Conservation (phyloP, 495 filamentous ascomycete genomes). For the Penicillium ochrochloron region DNA sequence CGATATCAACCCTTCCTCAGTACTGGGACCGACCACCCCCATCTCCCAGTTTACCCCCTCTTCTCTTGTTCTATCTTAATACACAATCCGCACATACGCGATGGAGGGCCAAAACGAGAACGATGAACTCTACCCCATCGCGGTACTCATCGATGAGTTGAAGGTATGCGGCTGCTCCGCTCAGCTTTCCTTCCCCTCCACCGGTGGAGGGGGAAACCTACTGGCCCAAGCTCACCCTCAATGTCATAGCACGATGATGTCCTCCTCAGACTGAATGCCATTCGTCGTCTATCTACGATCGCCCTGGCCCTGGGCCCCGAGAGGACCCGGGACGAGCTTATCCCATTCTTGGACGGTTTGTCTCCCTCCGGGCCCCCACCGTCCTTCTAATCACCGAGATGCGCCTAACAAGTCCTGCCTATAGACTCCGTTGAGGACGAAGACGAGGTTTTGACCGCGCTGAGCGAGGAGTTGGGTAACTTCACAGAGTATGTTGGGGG, state of each 20-base stretch:
- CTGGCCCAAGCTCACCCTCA: slow-evolving; percentile 31
- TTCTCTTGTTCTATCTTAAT: slow-evolving; percentile 25
- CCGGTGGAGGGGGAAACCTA: slow-evolving; percentile 13
- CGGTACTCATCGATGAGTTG: slow-evolving; percentile 98
- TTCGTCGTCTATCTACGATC: slow-evolving; percentile 96
- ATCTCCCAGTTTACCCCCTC: slow-evolving; percentile 28
- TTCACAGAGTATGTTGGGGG: slow-evolving; percentile 99
- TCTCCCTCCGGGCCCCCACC: slow-evolving; percentile 24
- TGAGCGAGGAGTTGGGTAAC: slow-evolving; percentile 92
- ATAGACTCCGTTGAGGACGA: slow-evolving; percentile 98
- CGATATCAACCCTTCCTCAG: slow-evolving; percentile 33
- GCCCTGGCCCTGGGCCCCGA: slow-evolving; percentile 93
- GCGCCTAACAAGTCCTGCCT: slow-evolving; percentile 35
- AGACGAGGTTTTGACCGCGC: slow-evolving; percentile 94
- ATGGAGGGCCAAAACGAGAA: slow-evolving; percentile 79
- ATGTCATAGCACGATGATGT: slow-evolving; percentile 89
- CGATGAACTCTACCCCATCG: slow-evolving; percentile 99
- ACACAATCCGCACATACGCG: slow-evolving; percentile 35
- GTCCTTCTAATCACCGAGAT: slow-evolving; percentile 1
- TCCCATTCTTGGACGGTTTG: slow-evolving; percentile 96
- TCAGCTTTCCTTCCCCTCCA: slow-evolving; percentile 13
- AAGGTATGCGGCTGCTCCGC: slow-evolving; percentile 65
- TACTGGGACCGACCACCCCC: slow-evolving; percentile 43
- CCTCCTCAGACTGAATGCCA: slow-evolving; percentile 94
- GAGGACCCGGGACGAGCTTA: slow-evolving; percentile 94